Evolutionary conservation across 1,284 basidiomycete species (phyloP).

Genomic region (Leccinum angustisporum): DNA sequence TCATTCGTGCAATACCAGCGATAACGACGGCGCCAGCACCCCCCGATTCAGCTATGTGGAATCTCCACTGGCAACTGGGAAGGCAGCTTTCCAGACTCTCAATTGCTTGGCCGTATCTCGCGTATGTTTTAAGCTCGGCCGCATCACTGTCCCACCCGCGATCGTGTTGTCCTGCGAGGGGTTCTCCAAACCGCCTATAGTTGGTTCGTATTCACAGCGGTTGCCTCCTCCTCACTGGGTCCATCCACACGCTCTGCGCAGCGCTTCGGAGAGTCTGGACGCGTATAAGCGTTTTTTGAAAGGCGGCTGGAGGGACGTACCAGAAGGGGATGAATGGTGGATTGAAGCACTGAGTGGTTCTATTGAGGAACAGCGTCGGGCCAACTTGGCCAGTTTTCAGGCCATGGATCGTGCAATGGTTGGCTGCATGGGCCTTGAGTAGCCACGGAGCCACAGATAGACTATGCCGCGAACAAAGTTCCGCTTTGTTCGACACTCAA

Average conservation of each 20-base stretch:
- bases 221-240: constrained; percentile 55
- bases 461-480: too few species aligned
- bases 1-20: not conserved
- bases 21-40: constrained; percentile 29
- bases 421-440: constrained; percentile 18
- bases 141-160: constrained; percentile 73
- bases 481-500: too few species aligned
- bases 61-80: constrained; percentile 40
- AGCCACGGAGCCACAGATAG: too few species aligned
- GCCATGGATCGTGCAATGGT: constrained; percentile 44
- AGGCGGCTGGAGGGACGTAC: constrained; percentile 57
- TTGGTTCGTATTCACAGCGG: constrained; percentile 29
- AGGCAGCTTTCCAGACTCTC: constrained; percentile 45
- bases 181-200: constrained; percentile 37
- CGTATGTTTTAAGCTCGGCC: constrained; percentile 72
- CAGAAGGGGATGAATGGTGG: constrained; percentile 60
- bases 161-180: constrained; percentile 56
- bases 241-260: constrained; percentile 39
- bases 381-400: constrained; percentile 41
- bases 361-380: constrained; percentile 45
- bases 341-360: constrained; percentile 50
- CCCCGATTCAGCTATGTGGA: constrained; percentile 29
- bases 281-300: constrained; percentile 45
- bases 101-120: constrained; percentile 62
- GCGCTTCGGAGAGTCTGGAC: constrained; percentile 39